Conservation (phyloP, 352 stramenopile species). For the Phytophthora sansomeana region DNA sequence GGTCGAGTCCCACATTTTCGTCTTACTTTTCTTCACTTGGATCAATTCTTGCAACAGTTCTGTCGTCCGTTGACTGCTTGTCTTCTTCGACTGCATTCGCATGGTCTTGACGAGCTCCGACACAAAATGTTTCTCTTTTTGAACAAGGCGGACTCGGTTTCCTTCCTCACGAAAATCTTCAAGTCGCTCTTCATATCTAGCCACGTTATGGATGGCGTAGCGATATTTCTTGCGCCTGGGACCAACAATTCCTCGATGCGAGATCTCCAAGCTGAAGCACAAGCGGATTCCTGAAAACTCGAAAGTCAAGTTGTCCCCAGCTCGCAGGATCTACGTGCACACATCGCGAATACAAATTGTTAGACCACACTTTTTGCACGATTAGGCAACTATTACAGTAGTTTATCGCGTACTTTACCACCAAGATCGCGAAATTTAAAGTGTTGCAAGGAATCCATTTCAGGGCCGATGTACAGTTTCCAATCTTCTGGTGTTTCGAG, state of each 20-base stretch:
- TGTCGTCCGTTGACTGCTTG: constrained; percentile 58
- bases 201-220: constrained; percentile 21
- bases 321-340: constrained; percentile 32
- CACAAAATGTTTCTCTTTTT: constrained; percentile 72
- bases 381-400: not conserved
- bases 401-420: constrained; percentile 44
- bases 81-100: constrained; percentile 70
- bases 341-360: not conserved
- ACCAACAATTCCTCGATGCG: constrained; percentile 7
- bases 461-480: constrained; percentile 59
- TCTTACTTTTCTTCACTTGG: constrained; percentile 61
- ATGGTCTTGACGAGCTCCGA: constrained; percentile 82
- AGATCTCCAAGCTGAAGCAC: constrained; percentile 73
- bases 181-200: constrained; percentile 55
- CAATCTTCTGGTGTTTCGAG: constrained; percentile 27
- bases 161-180: constrained; percentile 79
- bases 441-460: constrained; percentile 69
- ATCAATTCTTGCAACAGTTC: constrained; percentile 74
- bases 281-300: constrained; percentile 70
- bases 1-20: constrained; percentile 71
- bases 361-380: not conserved
- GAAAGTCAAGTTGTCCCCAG: constrained; percentile 40
- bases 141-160: constrained; percentile 43
- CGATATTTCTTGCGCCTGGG: constrained; percentile 20
- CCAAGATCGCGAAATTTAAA: constrained; percentile 46